Conservation (phyloP, 108 stramenopile genomes). For the Bacterosira constricta region DNA sequence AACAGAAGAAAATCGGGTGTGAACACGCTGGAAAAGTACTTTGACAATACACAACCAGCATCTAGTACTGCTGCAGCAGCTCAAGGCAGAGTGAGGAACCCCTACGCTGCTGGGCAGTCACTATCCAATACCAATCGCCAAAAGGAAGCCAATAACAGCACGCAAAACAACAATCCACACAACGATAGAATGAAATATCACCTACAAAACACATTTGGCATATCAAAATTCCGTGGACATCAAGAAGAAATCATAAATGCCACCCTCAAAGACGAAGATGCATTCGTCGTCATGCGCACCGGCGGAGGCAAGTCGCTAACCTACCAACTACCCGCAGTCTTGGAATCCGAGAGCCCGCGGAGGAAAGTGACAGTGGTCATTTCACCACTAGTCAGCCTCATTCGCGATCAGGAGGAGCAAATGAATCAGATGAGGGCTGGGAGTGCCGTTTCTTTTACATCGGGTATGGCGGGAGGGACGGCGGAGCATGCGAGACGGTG, state of each 20-base stretch:
- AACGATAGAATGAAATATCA: conserved; percentile 34
- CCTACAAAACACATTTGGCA: conserved; percentile 65
- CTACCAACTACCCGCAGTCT: conserved; percentile 89
- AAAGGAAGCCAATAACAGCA: neutral
- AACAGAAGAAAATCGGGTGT: neutral
- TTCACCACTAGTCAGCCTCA: conserved; percentile 91
- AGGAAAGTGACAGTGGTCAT: conserved; percentile 82
- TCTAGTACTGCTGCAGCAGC: neutral
- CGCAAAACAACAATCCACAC: conserved; percentile 34
- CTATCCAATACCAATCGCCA: neutral
- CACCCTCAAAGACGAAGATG: conserved; percentile 79
- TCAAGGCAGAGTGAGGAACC: neutral
- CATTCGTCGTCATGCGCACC: conserved; percentile 94
- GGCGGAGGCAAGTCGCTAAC: conserved; percentile 93
- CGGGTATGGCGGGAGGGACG: conserved; percentile 52
- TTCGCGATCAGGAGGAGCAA: conserved; percentile 94
- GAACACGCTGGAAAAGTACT: conserved; percentile 39
- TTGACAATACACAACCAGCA: neutral
- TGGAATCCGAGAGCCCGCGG: conserved; percentile 40
- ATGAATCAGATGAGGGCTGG: conserved; percentile 70
- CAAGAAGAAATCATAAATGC: conserved; percentile 88
- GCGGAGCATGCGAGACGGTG: conserved; percentile 68
- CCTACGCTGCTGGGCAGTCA: neutral
- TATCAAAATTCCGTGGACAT: conserved; percentile 79
- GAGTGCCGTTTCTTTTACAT: conserved; percentile 67